These are phyloP conservation scores for Saccharomycopsis oosterbeekiorum DNA, from an alignment of 805 yeast genomes.

Conservation along the genomic window DNA sequence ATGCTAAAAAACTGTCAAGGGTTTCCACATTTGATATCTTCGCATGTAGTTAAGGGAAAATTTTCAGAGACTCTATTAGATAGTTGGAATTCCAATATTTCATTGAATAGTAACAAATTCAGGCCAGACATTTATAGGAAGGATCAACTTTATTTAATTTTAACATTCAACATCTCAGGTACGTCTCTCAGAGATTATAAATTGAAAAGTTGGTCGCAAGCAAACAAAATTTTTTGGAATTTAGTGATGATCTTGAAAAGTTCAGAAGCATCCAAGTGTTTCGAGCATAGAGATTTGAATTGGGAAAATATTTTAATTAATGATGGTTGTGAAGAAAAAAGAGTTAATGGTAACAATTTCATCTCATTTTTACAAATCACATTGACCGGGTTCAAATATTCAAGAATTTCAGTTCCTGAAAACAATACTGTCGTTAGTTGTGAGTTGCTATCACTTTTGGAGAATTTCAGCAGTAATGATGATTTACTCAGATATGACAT, in stretches of 20 bases:
- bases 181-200: slow-evolving; percentile 35
- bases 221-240: slow-evolving; percentile 42
- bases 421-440: slow-evolving; percentile 20
- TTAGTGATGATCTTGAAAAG: slow-evolving; percentile 37
- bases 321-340: slow-evolving; percentile 2
- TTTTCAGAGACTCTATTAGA: slow-evolving; percentile 32
- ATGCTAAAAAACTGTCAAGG: slow-evolving; percentile 34
- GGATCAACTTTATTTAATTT: slow-evolving; percentile 26
- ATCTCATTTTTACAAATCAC: slow-evolving; percentile 30
- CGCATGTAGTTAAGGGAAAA: slow-evolving; percentile 37
- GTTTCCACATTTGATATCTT: slow-evolving; percentile 34
- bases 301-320: slow-evolving; percentile 50
- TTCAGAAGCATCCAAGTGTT: slow-evolving; percentile 42
- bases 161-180: slow-evolving; percentile 34
- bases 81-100: slow-evolving; percentile 35
- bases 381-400: slow-evolving; percentile 48
- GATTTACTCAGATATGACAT: slow-evolving; percentile 56
- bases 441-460: background rate
- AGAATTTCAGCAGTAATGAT: slow-evolving; percentile 16
- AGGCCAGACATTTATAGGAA: slow-evolving; percentile 31
- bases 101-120: slow-evolving; percentile 21
- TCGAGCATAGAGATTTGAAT: slow-evolving; percentile 66
- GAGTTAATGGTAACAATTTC: slow-evolving; percentile 3
- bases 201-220: slow-evolving; percentile 31
- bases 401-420: slow-evolving; percentile 33